These are phyloP conservation scores for Plectranthus barbatus DNA, from an alignment of 257 asterid genomes.

Conservation along the genomic window DNA sequence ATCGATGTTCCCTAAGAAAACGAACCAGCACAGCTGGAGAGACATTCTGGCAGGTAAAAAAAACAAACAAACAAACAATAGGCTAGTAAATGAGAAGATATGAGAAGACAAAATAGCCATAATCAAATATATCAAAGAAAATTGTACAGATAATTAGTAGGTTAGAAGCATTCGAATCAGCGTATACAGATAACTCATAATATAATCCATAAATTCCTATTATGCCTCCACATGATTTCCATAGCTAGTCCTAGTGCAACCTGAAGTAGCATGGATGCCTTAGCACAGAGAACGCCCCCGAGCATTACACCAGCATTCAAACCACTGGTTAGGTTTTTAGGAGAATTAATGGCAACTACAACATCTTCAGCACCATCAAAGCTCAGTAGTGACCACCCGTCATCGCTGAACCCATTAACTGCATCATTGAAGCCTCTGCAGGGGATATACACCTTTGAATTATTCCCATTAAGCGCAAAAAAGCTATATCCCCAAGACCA, in stretches of 20 bases:
- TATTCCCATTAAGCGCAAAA: too few relatives aligned
- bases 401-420: constrained; percentile 79
- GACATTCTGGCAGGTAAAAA: constrained; percentile 53
- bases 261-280: constrained; percentile 98
- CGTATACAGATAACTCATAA: too few relatives aligned
- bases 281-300: constrained; percentile 89
- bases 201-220: too few relatives aligned
- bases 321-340: constrained; percentile 41
- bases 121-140: too few relatives aligned
- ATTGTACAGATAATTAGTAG: too few relatives aligned
- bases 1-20: constrained; percentile 90
- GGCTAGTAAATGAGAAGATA: too few relatives aligned
- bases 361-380: constrained; percentile 85
- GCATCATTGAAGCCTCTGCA: constrained; percentile 96
- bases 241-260: too few relatives aligned
- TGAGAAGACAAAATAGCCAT: too few relatives aligned
- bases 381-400: constrained; percentile 83
- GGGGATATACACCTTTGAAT: constrained; percentile 5
- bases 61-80: too few relatives aligned
- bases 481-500: too few relatives aligned
- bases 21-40: constrained; percentile 88
- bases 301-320: constrained; percentile 37
- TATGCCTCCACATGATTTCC: too few relatives aligned
- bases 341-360: constrained; percentile 52
- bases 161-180: constrained; percentile 11